Evolutionary conservation across 2,329 filamentous ascomycete species (phyloP).

Genomic region (Xylaria sp.): DNA sequence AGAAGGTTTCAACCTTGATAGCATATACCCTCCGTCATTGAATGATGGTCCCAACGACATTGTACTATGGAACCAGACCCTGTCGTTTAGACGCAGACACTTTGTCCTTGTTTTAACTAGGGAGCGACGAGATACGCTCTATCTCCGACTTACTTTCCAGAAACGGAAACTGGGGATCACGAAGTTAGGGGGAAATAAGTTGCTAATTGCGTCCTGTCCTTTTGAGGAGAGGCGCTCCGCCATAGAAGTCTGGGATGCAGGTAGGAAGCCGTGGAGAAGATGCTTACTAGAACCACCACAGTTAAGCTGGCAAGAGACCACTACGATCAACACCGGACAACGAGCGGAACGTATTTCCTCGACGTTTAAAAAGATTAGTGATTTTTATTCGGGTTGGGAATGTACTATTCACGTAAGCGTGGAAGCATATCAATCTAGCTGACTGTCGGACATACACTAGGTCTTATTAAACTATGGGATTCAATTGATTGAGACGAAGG

Average conservation of each 20-base stretch:
- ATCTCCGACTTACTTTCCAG: neutral
- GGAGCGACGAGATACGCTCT: neutral
- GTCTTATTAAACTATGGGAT: too few species aligned
- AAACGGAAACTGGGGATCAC: neutral
- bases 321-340: neutral
- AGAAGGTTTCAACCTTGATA: neutral
- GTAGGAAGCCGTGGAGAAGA: neutral
- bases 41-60: too few species aligned
- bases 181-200: neutral
- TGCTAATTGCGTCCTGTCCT: neutral
- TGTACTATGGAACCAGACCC: neutral
- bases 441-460: too few species aligned
- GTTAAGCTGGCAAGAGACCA: conserved; percentile 2
- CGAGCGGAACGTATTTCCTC: neutral
- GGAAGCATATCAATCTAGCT: too few species aligned
- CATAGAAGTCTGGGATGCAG: neutral
- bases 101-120: neutral
- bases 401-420: too few species aligned
- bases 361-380: neutral
- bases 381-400: too few species aligned
- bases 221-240: neutral
- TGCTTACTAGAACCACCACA: neutral
- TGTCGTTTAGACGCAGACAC: neutral
- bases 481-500: too few species aligned
- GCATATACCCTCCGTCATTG: too few species aligned